Conservation (phyloP, 352 stramenopile species). For the Globisporangium orthogonon region DNA sequence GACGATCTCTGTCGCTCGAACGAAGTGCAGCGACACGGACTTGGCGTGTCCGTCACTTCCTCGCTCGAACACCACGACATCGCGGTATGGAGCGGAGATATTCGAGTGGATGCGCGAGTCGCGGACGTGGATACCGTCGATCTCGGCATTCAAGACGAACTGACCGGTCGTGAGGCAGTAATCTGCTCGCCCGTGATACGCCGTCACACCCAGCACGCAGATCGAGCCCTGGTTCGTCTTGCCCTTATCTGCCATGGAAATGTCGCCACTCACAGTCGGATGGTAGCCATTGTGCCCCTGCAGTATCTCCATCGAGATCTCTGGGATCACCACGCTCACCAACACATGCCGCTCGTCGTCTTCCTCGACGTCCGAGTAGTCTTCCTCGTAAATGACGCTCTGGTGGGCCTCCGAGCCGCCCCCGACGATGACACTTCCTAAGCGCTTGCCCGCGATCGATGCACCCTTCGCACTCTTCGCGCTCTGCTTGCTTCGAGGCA, state of each 20-base stretch:
- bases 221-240: constrained; percentile 72
- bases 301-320: constrained; percentile 77
- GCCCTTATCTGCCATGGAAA: constrained; percentile 62
- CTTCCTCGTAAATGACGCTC: constrained; percentile 24
- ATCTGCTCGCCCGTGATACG: constrained; percentile 34
- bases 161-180: constrained; percentile 49
- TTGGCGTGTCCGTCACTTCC: constrained; percentile 27
- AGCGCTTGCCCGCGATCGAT: neutral
- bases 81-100: constrained; percentile 54
- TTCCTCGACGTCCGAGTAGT: constrained; percentile 20
- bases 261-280: constrained; percentile 62
- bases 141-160: constrained; percentile 38
- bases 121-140: constrained; percentile 57
- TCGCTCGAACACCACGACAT: constrained; percentile 68
- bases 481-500: constrained; percentile 1
- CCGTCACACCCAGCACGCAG: constrained; percentile 46
- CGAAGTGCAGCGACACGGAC: constrained; percentile 60
- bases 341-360: constrained; percentile 52
- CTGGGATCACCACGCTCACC: constrained; percentile 50
- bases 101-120: constrained; percentile 56
- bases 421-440: constrained; percentile 2
- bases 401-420: constrained; percentile 9
- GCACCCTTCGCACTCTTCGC: neutral
- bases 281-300: constrained; percentile 74
- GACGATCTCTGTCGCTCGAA: constrained; percentile 33